phyloP scores from a whole-genome alignment of 805 yeast species.

The Ogataea angusta region DNA sequence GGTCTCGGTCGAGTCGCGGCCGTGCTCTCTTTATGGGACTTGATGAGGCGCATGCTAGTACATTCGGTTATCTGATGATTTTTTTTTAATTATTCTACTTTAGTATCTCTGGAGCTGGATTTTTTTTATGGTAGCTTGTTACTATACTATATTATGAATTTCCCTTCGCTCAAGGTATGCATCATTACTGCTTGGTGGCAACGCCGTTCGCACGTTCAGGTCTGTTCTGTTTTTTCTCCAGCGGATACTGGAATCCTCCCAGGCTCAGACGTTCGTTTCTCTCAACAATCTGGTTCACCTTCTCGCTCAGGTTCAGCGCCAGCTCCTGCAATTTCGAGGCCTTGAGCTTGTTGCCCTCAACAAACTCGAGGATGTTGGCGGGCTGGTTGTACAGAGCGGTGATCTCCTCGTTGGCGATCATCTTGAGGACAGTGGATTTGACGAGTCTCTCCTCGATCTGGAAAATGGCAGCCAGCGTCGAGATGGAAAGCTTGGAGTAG shows the following conservation, averaged over 20 bases:
- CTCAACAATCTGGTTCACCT: slow-evolving; percentile 72
- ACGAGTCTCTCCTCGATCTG: slow-evolving; percentile 57
- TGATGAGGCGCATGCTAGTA: slow-evolving; percentile 29
- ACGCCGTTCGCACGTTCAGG: slow-evolving; percentile 4
- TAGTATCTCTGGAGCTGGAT: background rate
- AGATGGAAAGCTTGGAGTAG: slow-evolving; percentile 70
- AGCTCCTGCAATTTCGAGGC: slow-evolving; percentile 82
- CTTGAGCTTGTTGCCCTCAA: slow-evolving; percentile 61
- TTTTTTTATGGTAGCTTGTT: slow-evolving; percentile 2
- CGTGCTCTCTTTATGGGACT: slow-evolving; percentile 27
- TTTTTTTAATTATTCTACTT: background rate
- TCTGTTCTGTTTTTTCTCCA: slow-evolving; percentile 14
- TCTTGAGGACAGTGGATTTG: slow-evolving; percentile 61
- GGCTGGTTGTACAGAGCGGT: slow-evolving; percentile 70
- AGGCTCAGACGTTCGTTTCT: slow-evolving; percentile 81
- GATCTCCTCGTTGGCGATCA: slow-evolving; percentile 77
- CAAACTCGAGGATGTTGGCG: slow-evolving; percentile 60
- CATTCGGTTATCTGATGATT: background rate
- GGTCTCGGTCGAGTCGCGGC: slow-evolving; percentile 9
- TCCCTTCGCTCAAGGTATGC: slow-evolving; percentile 3
- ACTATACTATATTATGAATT: slow-evolving; percentile 1
- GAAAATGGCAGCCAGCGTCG: slow-evolving; percentile 63
- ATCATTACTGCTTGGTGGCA: slow-evolving; percentile 8
- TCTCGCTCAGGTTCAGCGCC: slow-evolving; percentile 80
- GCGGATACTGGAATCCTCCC: slow-evolving; percentile 55